Evolutionary conservation across 2,329 filamentous ascomycete genomes (phyloP).

Genomic region (Fusarium lateritium): DNA sequence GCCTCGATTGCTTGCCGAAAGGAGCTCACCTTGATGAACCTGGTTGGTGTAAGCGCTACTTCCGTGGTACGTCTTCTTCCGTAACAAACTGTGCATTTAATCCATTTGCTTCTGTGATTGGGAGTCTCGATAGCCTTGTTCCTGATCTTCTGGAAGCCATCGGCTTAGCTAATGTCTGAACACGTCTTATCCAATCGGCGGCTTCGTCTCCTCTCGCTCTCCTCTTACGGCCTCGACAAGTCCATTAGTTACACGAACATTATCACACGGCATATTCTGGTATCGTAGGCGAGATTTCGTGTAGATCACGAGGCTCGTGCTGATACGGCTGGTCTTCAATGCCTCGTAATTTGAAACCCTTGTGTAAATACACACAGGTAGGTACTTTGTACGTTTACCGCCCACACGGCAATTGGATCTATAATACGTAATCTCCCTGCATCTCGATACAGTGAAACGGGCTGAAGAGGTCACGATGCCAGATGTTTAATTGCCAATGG

Average conservation of each 20-base stretch:
- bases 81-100: constrained; percentile 1
- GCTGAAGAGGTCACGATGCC: constrained; percentile 48
- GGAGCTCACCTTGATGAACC: constrained; percentile 12
- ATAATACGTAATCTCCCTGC: constrained; percentile 28
- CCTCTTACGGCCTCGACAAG: constrained; percentile 26
- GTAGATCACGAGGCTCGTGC: constrained; percentile 34
- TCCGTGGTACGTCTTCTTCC: constrained; percentile 2
- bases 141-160: constrained; percentile 19
- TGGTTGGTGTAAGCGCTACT: constrained; percentile 15
- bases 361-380: constrained; percentile 2
- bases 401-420: constrained; percentile 19
- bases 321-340: constrained; percentile 4
- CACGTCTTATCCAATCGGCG: constrained; percentile 42
- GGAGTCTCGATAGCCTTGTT: constrained; percentile 24
- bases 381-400: constrained; percentile 30
- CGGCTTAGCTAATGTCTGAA: constrained; percentile 19
- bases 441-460: constrained; percentile 20
- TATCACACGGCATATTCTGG: constrained; percentile 14
- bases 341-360: constrained; percentile 36
- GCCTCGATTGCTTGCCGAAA: constrained; percentile 8
- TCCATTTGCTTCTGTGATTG: constrained; percentile 23
- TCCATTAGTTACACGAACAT: constrained; percentile 24
- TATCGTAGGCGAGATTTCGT: constrained; percentile 22
- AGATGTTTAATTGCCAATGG: constrained; percentile 49
- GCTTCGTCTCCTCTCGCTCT: constrained; percentile 21